Evolutionary conservation across 345 rosid genomes (phyloP).

Genomic region (Arabidopsis arenosa): DNA sequence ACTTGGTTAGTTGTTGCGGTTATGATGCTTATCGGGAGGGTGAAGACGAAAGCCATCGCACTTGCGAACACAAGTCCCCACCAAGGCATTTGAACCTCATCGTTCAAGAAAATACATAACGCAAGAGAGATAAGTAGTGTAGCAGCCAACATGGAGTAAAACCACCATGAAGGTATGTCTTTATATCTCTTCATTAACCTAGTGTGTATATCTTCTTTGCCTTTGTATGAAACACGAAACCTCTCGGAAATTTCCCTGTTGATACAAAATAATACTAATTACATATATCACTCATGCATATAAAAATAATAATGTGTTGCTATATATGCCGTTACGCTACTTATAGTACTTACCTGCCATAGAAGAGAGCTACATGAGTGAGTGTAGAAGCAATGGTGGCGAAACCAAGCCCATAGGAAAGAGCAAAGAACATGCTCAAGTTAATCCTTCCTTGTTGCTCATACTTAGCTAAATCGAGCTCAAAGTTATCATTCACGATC

Average conservation of each 20-base stretch:
- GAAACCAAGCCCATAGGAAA: slow-evolving; percentile 81
- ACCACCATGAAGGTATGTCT: slow-evolving; percentile 96
- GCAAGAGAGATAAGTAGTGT: slow-evolving; percentile 61
- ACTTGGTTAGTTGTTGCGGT: slow-evolving; percentile 97
- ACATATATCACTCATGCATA: background rate
- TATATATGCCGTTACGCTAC: background rate
- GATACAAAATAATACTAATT: background rate
- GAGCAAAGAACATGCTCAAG: slow-evolving; percentile 82
- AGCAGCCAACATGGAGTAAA: slow-evolving; percentile 54
- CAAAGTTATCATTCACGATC: slow-evolving; percentile 76
- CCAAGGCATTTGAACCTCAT: slow-evolving; percentile 93
- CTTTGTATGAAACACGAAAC: slow-evolving; percentile 65
- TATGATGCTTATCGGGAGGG: slow-evolving; percentile 86
- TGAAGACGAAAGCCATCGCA: slow-evolving; percentile 75
- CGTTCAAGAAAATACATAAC: slow-evolving; percentile 70
- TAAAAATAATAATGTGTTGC: background rate
- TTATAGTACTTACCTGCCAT: slow-evolving; percentile 67
- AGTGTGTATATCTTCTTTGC: slow-evolving; percentile 84
- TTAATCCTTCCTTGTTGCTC: slow-evolving; percentile 78
- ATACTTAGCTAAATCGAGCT: slow-evolving; percentile 66
- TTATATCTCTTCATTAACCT: slow-evolving; percentile 74
- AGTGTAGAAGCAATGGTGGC: slow-evolving; percentile 88
- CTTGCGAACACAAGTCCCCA: slow-evolving; percentile 88
- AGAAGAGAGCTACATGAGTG: slow-evolving; percentile 84
- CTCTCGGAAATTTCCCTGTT: slow-evolving; percentile 73